A percentile compares a stretch with the other conserved stretches of the same genome.
Conservation (phyloP, 768 basidiomycete species). For the Amanita thiersii region DNA sequence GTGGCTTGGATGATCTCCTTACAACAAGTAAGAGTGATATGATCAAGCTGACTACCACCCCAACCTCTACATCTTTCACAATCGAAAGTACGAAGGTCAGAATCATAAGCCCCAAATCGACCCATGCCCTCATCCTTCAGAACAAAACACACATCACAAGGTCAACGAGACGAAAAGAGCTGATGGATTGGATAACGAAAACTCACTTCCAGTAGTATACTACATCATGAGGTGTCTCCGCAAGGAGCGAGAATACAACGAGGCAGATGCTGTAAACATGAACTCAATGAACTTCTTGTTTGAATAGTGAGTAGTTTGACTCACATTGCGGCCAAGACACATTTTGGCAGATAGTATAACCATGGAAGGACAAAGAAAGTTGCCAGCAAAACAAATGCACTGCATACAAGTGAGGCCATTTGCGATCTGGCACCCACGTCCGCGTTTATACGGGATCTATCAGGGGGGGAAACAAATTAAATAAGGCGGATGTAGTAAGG, state of each 20-base stretch:
- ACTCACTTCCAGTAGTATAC: slow-evolving; percentile 75
- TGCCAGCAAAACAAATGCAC: slow-evolving; percentile 64
- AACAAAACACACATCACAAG: neutral
- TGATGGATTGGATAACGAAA: too few species aligned
- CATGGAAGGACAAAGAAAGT: slow-evolving; percentile 87
- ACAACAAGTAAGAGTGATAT: slow-evolving; percentile 87
- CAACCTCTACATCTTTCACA: slow-evolving; percentile 87
- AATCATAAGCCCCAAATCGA: slow-evolving; percentile 78
- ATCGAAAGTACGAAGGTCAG: slow-evolving; percentile 86
- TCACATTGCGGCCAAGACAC: slow-evolving; percentile 82
- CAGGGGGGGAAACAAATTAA: neutral
- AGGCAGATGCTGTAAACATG: slow-evolving; percentile 58
- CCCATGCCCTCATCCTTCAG: slow-evolving; percentile 86
- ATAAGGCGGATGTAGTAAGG: neutral
- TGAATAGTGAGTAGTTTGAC: slow-evolving; percentile 18
- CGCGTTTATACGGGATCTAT: slow-evolving; percentile 79
- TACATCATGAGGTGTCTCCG: slow-evolving; percentile 84
- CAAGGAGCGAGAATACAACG: slow-evolving; percentile 77
- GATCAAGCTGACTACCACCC: slow-evolving; percentile 82
- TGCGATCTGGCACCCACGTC: slow-evolving; percentile 86
- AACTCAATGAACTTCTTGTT: neutral
- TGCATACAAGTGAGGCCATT: slow-evolving; percentile 78
- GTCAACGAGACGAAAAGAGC: neutral
- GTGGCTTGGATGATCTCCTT: slow-evolving; percentile 77
- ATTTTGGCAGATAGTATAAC: slow-evolving; percentile 84